These are phyloP conservation scores for Tephrocybe sp. DNA, from an alignment of 768 basidiomycete genomes.

Conservation along the genomic window DNA sequence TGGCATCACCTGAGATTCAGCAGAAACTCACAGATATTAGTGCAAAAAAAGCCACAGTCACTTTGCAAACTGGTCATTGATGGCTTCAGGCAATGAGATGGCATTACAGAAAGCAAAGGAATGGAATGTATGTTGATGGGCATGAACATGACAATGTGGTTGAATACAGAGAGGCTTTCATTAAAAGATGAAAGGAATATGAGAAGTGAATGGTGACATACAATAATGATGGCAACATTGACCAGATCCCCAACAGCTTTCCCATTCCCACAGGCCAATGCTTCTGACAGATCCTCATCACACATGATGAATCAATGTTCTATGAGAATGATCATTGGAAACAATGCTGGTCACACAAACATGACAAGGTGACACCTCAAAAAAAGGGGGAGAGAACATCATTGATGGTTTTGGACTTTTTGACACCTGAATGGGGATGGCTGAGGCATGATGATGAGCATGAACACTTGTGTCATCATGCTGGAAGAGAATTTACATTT, in stretches of 20 bases:
- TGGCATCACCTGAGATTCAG: slow-evolving; percentile 23
- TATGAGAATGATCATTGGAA: slow-evolving; percentile 26
- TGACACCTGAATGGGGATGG: slow-evolving; percentile 25
- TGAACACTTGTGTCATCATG: background rate
- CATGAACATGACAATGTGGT: slow-evolving; percentile 39
- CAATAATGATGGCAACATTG: slow-evolving; percentile 26
- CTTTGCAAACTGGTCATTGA: slow-evolving; percentile 22
- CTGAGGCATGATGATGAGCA: slow-evolving; percentile 12
- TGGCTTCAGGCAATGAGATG: slow-evolving; percentile 36
- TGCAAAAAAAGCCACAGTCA: slow-evolving; percentile 15
- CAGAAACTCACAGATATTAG: slow-evolving; percentile 12
- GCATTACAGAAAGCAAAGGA: slow-evolving; percentile 25
- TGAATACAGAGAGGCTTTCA: slow-evolving; percentile 26
- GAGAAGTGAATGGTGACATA: slow-evolving; percentile 21
- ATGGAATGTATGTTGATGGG: slow-evolving; percentile 38
- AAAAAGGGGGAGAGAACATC: slow-evolving; percentile 31
- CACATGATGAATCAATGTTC: slow-evolving; percentile 21
- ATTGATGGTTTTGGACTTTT: slow-evolving; percentile 31
- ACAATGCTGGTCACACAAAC: slow-evolving; percentile 20
- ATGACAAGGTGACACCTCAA: slow-evolving; percentile 18
- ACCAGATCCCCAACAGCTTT: slow-evolving; percentile 15
- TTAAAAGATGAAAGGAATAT: slow-evolving; percentile 25
- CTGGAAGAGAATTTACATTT: background rate
- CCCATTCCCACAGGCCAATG: slow-evolving; percentile 12
- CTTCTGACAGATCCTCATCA: background rate